Evolutionary conservation across 2,329 filamentous ascomycete species (phyloP), one percentile per base, ranked within the genome.

Genomic region (Aspergillus awamori): DNA sequence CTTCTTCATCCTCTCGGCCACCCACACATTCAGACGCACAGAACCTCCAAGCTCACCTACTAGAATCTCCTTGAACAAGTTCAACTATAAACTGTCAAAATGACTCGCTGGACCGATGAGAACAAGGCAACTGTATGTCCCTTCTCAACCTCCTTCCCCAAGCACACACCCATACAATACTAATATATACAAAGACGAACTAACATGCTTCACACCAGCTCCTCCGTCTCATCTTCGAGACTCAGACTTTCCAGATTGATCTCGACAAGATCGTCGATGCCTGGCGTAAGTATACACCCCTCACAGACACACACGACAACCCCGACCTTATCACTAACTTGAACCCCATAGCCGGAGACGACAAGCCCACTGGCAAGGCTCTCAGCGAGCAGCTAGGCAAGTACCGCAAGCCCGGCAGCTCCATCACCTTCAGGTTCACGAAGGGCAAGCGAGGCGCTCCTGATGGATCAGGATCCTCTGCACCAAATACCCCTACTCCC

Each of bases 221-320:
- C 33, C 48, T 49, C 45, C 30, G 36, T 5, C 33, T 52, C n/a
- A 43, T 58, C 8, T 53, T 58, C 36, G 48, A 58, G 10, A 58
- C 56, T 22, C 56, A 58, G 13, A 30, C 22, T 10, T 41, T 58
- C 45, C 28, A 22, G 8, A 49, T 58, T 33, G 47, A 58, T 22
- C 47, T 52, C 5, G 38, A 58, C 22, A 58, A 58, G 8, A 41
- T 52, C 15, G 22, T 39, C 33, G 22, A 58, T 8, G 45, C 47
- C 15, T 58, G 56, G 56, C 56, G 56, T 58, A 58, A 58, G 56
- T 13, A 30, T 15, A 22, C 22, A 8, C 8, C 24, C 47, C 11
- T 17, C 28, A 15, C 30, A 11, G 8, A 1, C 7, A 26, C 1
- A 4, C n/a, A 45, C 28, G 10, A 11, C 11, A 52, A n/a, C 1